A percentile compares a stretch with the other conserved stretches of the same genome.
Conservation (phyloP, 106 monocot species). For the Cymbidium sinense region DNA sequence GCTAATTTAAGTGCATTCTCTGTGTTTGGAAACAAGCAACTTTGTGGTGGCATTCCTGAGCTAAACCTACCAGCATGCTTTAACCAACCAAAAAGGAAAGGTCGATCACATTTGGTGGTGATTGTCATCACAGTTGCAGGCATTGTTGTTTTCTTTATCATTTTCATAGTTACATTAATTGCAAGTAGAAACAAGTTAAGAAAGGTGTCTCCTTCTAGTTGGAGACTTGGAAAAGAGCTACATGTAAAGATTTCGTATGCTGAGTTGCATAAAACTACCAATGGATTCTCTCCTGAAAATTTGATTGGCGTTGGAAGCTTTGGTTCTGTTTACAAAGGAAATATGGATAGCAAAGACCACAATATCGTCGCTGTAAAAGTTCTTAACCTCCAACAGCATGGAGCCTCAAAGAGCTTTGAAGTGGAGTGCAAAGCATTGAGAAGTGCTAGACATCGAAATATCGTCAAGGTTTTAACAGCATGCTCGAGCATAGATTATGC, state of each 20-base stretch:
- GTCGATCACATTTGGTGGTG: not conserved
- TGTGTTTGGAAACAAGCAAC: slow-evolving; percentile 10
- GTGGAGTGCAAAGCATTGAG: slow-evolving; percentile 35
- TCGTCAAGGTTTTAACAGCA: slow-evolving; percentile 28
- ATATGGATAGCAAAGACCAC: not conserved
- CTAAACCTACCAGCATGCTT: slow-evolving; percentile 22
- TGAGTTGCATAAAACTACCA: slow-evolving; percentile 12
- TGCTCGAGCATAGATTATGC: slow-evolving; percentile 15
- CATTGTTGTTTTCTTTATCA: no score
- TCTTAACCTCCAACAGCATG: slow-evolving; percentile 23
- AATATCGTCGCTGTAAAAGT: slow-evolving; percentile 35
- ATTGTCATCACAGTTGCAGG: no score
- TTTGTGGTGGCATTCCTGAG: slow-evolving; percentile 5
- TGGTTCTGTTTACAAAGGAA: slow-evolving; percentile 25
- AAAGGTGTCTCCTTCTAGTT: not conserved
- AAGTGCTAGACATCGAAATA: slow-evolving; percentile 27
- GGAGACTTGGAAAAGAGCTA: not conserved
- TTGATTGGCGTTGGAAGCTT: slow-evolving; percentile 17
- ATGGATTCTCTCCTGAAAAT: slow-evolving; percentile 26
- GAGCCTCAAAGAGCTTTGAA: slow-evolving; percentile 34
- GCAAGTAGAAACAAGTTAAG: not conserved
- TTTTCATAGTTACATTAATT: not conserved
- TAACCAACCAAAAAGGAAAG: not conserved
- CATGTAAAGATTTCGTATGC: slow-evolving; percentile 18
- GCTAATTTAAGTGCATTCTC: slow-evolving; percentile 1